Percentiles rank a stretch among this genome's conserved stretches.
These are phyloP conservation scores for Coniochaeta pulveracea DNA, from an alignment of 2,329 filamentous ascomycete species.

Conservation along the genomic window DNA sequence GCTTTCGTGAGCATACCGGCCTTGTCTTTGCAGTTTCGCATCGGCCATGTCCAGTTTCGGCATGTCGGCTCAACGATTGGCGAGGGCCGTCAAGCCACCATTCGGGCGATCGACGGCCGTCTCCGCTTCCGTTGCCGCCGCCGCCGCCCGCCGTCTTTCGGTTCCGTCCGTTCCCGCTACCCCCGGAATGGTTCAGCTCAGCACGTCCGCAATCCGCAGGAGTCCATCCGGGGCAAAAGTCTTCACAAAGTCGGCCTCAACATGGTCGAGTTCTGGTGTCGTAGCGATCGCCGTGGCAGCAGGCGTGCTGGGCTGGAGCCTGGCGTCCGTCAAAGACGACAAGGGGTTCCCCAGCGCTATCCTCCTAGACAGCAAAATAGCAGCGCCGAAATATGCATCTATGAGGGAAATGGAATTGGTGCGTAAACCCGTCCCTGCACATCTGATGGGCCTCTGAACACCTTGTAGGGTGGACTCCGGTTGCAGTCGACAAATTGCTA, in stretches of 20 bases:
- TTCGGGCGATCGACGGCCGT: slow-evolving; percentile 13
- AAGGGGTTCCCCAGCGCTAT: slow-evolving; percentile 13
- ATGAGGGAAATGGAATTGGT: slow-evolving; percentile 30
- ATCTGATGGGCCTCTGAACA: background rate
- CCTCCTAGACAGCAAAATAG: slow-evolving; percentile 15
- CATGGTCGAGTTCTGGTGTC: slow-evolving; percentile 21
- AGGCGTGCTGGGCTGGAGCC: slow-evolving; percentile 28
- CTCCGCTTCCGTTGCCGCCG: slow-evolving; percentile 7
- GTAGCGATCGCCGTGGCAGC: slow-evolving; percentile 26
- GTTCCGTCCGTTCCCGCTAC: slow-evolving; percentile 6
- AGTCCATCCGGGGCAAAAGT: slow-evolving; percentile 2
- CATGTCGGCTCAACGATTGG: slow-evolving; percentile 18
- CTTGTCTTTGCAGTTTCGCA: no score
- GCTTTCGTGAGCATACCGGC: no score
- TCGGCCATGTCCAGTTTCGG: no score
- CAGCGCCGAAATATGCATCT: slow-evolving; percentile 25
- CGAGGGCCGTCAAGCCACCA: slow-evolving; percentile 17
- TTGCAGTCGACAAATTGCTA: background rate
- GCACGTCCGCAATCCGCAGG: slow-evolving; percentile 11
- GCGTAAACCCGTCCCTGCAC: slow-evolving; percentile 8
- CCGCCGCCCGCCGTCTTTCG: no score
- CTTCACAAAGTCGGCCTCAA: slow-evolving; percentile 7
- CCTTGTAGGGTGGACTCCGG: no score
- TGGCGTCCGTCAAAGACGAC: slow-evolving; percentile 20
- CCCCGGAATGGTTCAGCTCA: slow-evolving; percentile 8